Evolutionary conservation across 805 yeast genomes (phyloP), one percentile per base, ranked within the genome.

Genomic region (Metschnikowia shivogae): DNA sequence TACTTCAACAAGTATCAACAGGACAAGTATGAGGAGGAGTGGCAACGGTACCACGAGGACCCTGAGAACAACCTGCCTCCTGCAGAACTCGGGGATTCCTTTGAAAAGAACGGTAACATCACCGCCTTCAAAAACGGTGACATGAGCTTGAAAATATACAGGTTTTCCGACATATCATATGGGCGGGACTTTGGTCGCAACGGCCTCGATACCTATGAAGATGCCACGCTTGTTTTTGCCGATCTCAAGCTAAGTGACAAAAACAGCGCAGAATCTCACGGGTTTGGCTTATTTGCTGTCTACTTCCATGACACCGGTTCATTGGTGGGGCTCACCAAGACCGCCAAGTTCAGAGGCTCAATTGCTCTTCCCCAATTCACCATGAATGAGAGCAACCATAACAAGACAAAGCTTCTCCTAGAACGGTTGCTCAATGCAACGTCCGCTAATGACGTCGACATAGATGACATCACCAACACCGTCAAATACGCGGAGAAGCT

Each of bases 231-330:
- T 10, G 68, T 75, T 4, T 48, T 51, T 4, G 39, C 74, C 12
- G 49, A 45, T 4, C 27, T 73, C 3, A 50, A 43, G 19, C 28
- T 77, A 9, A 59, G 57, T 20, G 83, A 82, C 58, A 45, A 56
- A 17, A 63, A 65, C 3, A 86, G 83, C 49, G 56, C 65, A 6
- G 73, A 78, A 28, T 70, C 66, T 44, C 81, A 82, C 57, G 57
- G 60, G 1, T 52, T 89, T 14, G 68, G 70, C 4, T 64, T 86
- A 9, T 64, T 66, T 20, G 90, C 89, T 0, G 72, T 82, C 1
- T 84, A 84, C 59, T 87, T 83, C 56, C 82, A 84, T 49, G 72
- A 74, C 17, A 65, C 79, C 1, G 95, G 95, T 0, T 70, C 85
- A 42, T 59, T 86, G 4, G 66, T 86, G 12, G 72, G 82, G 0